Percentiles rank a stretch among this genome's conserved stretches.
These are phyloP conservation scores for Pseudodiploospora longispora DNA, from an alignment of 2,329 filamentous ascomycete species.

Conservation along the genomic window DNA sequence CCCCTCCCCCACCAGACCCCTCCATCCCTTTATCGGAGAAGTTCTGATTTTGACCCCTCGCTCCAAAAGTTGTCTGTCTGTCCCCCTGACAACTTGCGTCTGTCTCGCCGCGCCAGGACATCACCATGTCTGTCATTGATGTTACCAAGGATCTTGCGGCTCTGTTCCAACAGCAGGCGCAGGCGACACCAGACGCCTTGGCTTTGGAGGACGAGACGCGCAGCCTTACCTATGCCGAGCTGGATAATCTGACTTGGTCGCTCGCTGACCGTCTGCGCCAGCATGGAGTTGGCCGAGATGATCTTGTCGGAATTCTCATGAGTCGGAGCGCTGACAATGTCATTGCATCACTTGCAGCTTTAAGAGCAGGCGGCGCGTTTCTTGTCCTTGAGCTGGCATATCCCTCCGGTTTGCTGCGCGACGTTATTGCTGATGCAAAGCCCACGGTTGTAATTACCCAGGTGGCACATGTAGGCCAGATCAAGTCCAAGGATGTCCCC, in stretches of 20 bases:
- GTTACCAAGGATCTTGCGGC: conserved; percentile 63
- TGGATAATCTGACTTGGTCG: conserved; percentile 58
- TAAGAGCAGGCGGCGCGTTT: conserved; percentile 72
- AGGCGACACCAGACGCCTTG: conserved; percentile 57
- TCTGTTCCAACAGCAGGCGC: conserved; percentile 62
- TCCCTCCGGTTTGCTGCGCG: conserved; percentile 62
- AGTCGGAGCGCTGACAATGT: conserved; percentile 72
- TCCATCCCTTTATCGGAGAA: too few relatives aligned
- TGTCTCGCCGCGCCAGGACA: background rate
- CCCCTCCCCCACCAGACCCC: too few relatives aligned
- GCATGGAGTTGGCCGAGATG: conserved; percentile 64
- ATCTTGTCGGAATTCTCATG: conserved; percentile 66
- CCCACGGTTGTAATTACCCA: conserved; percentile 65
- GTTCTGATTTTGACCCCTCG: too few relatives aligned
- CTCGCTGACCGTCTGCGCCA: conserved; percentile 56
- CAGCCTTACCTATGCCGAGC: conserved; percentile 63
- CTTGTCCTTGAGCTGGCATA: conserved; percentile 75
- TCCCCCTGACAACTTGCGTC: too few relatives aligned
- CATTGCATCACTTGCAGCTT: conserved; percentile 67
- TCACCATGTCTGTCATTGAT: conserved; percentile 57
- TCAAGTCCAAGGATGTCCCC: conserved; percentile 50
- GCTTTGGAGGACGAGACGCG: conserved; percentile 64
- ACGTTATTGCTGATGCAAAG: conserved; percentile 68
- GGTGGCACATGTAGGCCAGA: conserved; percentile 53
- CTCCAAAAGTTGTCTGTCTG: too few relatives aligned